Evolutionary conservation across 1,284 basidiomycete genomes (phyloP).

Genomic region (Hypsizygus ulmarius): DNA sequence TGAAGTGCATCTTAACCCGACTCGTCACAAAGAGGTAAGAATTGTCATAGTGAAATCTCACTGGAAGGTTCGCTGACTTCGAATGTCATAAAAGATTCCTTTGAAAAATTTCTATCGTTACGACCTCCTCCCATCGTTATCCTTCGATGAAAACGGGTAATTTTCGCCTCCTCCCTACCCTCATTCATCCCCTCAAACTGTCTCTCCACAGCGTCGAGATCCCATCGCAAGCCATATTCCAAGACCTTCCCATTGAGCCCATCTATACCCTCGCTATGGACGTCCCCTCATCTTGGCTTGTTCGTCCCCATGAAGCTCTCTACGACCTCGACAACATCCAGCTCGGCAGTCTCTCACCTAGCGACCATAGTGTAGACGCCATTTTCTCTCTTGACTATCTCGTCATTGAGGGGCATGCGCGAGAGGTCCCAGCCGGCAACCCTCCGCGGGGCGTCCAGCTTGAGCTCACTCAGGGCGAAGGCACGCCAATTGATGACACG

Average conservation of each 20-base stretch:
- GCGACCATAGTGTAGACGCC: constrained; percentile 71
- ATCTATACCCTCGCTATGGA: constrained; percentile 94
- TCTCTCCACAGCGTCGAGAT: constrained; percentile 47
- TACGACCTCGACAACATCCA: constrained; percentile 98
- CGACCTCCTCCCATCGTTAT: constrained; percentile 55
- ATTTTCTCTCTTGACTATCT: constrained; percentile 89
- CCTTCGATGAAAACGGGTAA: constrained; percentile 75
- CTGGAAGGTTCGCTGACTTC: not conserved
- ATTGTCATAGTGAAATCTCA: constrained; percentile 13
- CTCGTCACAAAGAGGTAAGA: constrained; percentile 59
- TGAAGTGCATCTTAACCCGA: constrained; percentile 77
- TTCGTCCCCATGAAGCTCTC: constrained; percentile 82
- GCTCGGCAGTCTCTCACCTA: constrained; percentile 60
- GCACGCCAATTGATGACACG: constrained; percentile 70
- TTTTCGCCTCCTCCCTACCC: constrained; percentile 20
- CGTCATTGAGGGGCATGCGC: constrained; percentile 91
- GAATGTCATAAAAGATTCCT: constrained; percentile 60
- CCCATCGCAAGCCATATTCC: constrained; percentile 49
- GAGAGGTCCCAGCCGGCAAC: constrained; percentile 59
- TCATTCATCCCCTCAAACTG: constrained; percentile 2
- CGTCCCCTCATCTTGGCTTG: constrained; percentile 87
- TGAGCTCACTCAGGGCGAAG: constrained; percentile 59
- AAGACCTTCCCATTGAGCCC: constrained; percentile 58
- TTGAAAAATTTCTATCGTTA: constrained; percentile 94
- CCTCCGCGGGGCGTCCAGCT: constrained; percentile 86